Evolutionary conservation across 257 asterid species (phyloP), one percentile per base, ranked within the genome.

Genomic region (Plantago ovata): DNA sequence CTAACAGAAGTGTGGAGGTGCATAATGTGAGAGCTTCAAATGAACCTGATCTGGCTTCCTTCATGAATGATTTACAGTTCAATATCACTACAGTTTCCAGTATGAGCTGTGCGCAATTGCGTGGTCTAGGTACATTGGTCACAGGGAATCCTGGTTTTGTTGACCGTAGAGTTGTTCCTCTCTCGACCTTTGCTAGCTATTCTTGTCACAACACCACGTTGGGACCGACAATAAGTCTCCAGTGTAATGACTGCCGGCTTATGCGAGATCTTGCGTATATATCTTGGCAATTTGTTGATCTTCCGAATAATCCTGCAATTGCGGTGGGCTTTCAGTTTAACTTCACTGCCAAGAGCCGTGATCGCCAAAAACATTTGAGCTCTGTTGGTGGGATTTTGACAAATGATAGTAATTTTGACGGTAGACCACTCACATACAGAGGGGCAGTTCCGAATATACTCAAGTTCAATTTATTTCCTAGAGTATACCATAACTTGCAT

Each of bases 261-360:
- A 60, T 77, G 65, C 66, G 73, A 43, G 96, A 85, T 71, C 56
- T 52, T 49, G 82, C 83, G 38, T 85, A 77, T 43, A 60, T 92
- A 41, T 74, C 98, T 0, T 92, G 98, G 98, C 84, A 84, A 53
- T 92, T 88, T 66, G 80, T 88, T 56, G 98, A 92, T 74, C 83
- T 88, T 71, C 95, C 96, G 16, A 78, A 77, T 63, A 71, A 54
- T 77, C 98, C 98, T 49, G 98, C 96, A 52, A 63, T 81, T 70
- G 98, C 96, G 6, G 84, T 83, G 50, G 98, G 96, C 61, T 92
- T 80, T 68, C 86, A 85, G 73, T 92, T 88, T 69, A 92, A 88
- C 72, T 81, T 92, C 41, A 85, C 95, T 47, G 98, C 96, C 52
- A 82, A 48, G 62, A 84, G 72, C 56, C 81, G 69, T 54, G 89